phyloP scores from a whole-genome alignment of 495 filamentous ascomycete species.

The Hypomontagnella submonticulosa region DNA sequence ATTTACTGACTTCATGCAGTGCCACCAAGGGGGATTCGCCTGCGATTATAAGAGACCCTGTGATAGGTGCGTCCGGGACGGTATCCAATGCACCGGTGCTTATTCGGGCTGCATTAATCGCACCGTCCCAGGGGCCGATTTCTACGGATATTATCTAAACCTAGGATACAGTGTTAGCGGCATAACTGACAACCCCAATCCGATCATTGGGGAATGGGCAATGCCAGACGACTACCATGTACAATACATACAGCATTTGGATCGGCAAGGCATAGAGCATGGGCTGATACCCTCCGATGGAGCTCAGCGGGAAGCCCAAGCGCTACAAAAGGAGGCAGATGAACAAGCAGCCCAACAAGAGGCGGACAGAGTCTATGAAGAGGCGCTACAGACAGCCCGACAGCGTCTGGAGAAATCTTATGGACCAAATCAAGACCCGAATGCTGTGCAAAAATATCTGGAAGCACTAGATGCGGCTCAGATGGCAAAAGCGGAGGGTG shows the following conservation, averaged over 20 bases:
- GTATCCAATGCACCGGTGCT: neutral
- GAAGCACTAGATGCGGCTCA: neutral
- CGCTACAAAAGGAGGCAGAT: no score
- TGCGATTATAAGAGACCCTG: constrained; percentile 5
- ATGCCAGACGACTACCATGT: constrained; percentile 14
- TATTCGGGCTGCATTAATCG: neutral
- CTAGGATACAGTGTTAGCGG: constrained; percentile 9
- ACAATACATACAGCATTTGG: neutral
- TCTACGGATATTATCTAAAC: constrained; percentile 28
- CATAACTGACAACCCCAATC: neutral
- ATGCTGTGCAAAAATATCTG: no score
- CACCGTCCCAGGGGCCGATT: neutral
- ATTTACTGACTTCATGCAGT: no score
- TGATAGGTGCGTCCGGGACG: neutral
- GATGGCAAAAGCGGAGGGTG: neutral
- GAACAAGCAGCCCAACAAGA: no score
- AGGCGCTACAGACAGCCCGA: no score
- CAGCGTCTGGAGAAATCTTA: no score
- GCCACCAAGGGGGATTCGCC: no score
- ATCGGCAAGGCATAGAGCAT: neutral
- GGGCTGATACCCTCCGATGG: neutral
- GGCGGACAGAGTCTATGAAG: no score
- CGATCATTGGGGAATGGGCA: neutral
- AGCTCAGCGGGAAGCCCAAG: no score
- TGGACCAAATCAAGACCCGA: no score